Evolutionary conservation across 75 land plant species (phyloP), one percentile per base, ranked within the genome.

Genomic region (Cryptomeria japonica): DNA sequence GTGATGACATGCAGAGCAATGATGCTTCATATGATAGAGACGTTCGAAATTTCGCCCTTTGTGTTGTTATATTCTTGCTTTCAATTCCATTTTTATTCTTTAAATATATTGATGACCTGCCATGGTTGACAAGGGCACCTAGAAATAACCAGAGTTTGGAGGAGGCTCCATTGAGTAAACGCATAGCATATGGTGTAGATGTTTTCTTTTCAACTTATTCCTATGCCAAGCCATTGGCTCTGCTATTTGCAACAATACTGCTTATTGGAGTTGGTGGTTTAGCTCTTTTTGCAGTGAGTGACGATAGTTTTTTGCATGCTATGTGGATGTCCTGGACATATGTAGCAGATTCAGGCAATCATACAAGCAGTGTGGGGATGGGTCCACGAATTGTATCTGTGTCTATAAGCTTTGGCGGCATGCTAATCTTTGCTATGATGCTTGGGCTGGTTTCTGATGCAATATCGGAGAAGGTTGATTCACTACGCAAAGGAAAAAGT

Each of bases 351-450:
- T 90, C 96, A 0, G 96, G 96, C 84, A 95, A 92, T 58, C 96
- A 95, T 89, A 90, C 96, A 7, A 89, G 92, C 86, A 93, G 93
- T 87, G 90, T 88, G 84, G 95, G 95, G 10, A 2, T 91, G 83
- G 96, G 94, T 78, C 93, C 92, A 36, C 90, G 93, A 80, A 72
- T 95, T 42, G 96, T 95, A 58, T 95, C 96, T 12, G 90, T 95
- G 8, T 90, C 90, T 42, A 93, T 95, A 84, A 95, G 95, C 85
- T 89, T 93, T 87, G 96, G 96, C 25, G 96, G 96, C 73, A 93
- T 95, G 94, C 92, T 95, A 47, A 95, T 92, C 88, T 95, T 95
- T 91, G 96, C 96, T 32, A 94, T 95, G 92, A 95, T 95, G 95
- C 95, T 95, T 80, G 96, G 96, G 37, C 92, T 95, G 82, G 96